Evolutionary conservation across 2,329 filamentous ascomycete genomes (phyloP).

Genomic region (Fusarium incarnatum): DNA sequence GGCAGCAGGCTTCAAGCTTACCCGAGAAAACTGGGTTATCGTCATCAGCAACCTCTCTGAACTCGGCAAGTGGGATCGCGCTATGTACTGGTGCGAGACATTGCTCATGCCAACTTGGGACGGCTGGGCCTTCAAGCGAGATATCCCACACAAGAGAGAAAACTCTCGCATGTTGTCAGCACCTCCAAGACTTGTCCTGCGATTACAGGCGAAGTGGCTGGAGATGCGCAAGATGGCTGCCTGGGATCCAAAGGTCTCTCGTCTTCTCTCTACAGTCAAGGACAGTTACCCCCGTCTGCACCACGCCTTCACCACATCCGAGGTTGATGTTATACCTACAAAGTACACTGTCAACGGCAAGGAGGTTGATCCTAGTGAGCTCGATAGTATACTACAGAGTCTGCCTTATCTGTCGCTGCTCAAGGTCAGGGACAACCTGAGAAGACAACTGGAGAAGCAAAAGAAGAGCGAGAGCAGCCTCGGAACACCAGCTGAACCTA

Average conservation of each 20-base stretch:
- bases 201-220: conserved; percentile 63
- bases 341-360: conserved; percentile 42
- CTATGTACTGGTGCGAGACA: conserved; percentile 80
- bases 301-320: conserved; percentile 54
- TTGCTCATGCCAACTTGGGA: conserved; percentile 83
- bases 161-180: conserved; percentile 50
- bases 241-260: conserved; percentile 62
- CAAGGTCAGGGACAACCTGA: conserved; percentile 39
- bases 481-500: conserved; percentile 7
- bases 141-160: conserved; percentile 50
- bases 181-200: conserved; percentile 57
- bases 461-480: conserved; percentile 34
- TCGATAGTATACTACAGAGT: conserved; percentile 46
- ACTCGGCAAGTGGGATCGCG: conserved; percentile 69
- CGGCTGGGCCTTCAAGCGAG: conserved; percentile 68
- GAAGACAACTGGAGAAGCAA: conserved; percentile 36
- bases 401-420: conserved; percentile 50
- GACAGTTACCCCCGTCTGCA: conserved; percentile 55
- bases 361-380: conserved; percentile 46
- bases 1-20: conserved; percentile 76
- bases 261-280: conserved; percentile 54
- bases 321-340: conserved; percentile 47
- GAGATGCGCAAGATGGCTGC: conserved; percentile 60
- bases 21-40: conserved; percentile 83
- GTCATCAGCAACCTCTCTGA: conserved; percentile 76